Evolutionary conservation across 2,329 filamentous ascomycete species (phyloP).

Genomic region (Stagonosporopsis rhizophila): DNA sequence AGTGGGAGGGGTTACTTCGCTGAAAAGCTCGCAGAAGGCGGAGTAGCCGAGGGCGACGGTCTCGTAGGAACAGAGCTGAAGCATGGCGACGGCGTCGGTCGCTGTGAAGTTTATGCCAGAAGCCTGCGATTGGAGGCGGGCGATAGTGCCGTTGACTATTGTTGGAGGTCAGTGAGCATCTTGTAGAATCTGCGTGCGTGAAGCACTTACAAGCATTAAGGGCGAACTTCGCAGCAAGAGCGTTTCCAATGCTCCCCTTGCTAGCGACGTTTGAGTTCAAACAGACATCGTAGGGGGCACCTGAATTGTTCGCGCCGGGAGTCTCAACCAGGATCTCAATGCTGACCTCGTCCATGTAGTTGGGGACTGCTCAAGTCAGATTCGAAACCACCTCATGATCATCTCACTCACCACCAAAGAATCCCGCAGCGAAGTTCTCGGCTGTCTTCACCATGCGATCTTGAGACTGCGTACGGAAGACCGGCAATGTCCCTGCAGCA

Average conservation of each 20-base stretch:
- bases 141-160: conserved; percentile 35
- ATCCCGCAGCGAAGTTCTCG: conserved; percentile 43
- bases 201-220: conserved; percentile 25
- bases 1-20: conserved; percentile 23
- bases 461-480: conserved; percentile 44
- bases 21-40: conserved; percentile 53
- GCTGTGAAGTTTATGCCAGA: conserved; percentile 40
- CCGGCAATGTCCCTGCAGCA: conserved; percentile 46
- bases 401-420: conserved; percentile 31
- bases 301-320: conserved; percentile 36
- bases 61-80: conserved; percentile 48
- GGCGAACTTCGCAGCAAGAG: conserved; percentile 33
- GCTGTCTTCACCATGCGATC: conserved; percentile 46
- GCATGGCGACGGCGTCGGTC: conserved; percentile 50
- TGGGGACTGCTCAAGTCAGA: conserved; percentile 24
- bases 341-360: conserved; percentile 38
- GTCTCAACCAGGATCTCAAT: conserved; percentile 42
- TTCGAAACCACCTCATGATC: background rate
- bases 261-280: conserved; percentile 38
- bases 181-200: background rate
- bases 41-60: conserved; percentile 53
- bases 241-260: conserved; percentile 37
- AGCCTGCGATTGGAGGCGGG: conserved; percentile 38
- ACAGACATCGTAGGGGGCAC: conserved; percentile 40
- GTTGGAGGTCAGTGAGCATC: background rate